Conservation (phyloP, 805 yeast species). For the Tetrapisispora nanseiensis region DNA sequence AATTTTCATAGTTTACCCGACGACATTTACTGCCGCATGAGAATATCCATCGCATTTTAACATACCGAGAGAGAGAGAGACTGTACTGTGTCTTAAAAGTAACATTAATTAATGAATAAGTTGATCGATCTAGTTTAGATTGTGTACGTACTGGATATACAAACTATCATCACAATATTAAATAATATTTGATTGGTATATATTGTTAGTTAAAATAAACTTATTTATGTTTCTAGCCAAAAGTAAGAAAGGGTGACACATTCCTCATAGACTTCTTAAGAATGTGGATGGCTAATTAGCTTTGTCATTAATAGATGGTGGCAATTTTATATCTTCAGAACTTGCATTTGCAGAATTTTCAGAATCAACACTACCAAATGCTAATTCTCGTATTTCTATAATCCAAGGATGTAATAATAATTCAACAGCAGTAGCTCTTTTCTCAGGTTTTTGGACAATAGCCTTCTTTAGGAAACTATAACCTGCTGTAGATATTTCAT, state of each 20-base stretch:
- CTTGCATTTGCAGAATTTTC: conserved; percentile 2
- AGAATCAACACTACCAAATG: conserved; percentile 41
- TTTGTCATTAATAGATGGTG: background rate
- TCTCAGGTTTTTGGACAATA: conserved; percentile 70
- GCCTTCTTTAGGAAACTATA: conserved; percentile 61
- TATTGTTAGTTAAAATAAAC: too few relatives aligned
- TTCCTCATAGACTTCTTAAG: background rate
- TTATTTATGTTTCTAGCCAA: too few relatives aligned
- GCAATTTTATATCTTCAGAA: background rate
- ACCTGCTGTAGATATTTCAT: conserved; percentile 71
- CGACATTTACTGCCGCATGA: too few relatives aligned
- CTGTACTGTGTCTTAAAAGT: too few relatives aligned
- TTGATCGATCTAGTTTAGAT: too few relatives aligned
- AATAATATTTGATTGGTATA: too few relatives aligned
- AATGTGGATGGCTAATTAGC: background rate
- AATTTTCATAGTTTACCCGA: conserved; percentile 1
- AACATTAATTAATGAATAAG: too few relatives aligned
- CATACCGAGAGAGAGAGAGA: too few relatives aligned
- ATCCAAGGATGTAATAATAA: conserved; percentile 87
- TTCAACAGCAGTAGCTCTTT: conserved; percentile 77
- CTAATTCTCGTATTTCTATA: conserved; percentile 55
- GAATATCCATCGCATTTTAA: too few relatives aligned
- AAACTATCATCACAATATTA: too few relatives aligned
- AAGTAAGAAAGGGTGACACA: too few relatives aligned
- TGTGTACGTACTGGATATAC: too few relatives aligned